These are phyloP conservation scores for Globisporangium splendens DNA, from an alignment of 352 stramenopile species.

Conservation along the genomic window DNA sequence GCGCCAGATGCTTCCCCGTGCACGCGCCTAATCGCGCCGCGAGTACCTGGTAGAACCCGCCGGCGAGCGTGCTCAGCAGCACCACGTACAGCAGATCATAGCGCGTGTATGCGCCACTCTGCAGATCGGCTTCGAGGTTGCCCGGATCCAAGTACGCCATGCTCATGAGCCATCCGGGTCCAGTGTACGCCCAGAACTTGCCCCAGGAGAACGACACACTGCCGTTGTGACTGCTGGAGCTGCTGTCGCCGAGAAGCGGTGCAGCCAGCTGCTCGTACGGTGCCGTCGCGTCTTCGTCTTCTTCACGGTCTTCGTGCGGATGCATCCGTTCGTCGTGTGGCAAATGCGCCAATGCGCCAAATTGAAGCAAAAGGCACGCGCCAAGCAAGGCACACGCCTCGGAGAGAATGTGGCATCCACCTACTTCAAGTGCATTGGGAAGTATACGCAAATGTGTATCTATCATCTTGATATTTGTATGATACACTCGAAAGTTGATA, in stretches of 20 bases:
- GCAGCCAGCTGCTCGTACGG: conserved; percentile 1
- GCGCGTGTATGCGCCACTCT: conserved; percentile 79
- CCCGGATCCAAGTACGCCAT: conserved; percentile 91
- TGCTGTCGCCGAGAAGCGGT: neutral
- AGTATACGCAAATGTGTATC: too few species aligned
- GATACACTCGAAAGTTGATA: too few species aligned
- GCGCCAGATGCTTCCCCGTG: conserved; percentile 78
- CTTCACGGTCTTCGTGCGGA: neutral
- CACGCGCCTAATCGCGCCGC: conserved; percentile 83
- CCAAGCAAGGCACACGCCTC: too few species aligned
- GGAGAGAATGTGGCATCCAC: too few species aligned
- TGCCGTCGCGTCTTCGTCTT: neutral
- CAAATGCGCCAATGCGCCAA: too few species aligned
- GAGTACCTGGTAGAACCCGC: conserved; percentile 70
- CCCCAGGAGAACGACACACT: conserved; percentile 42
- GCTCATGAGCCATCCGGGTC: conserved; percentile 62
- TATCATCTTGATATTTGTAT: too few species aligned
- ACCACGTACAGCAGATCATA: conserved; percentile 61
- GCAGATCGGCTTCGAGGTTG: conserved; percentile 92
- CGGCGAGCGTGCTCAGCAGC: conserved; percentile 78
- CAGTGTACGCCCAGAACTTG: conserved; percentile 51
- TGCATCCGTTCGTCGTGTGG: too few species aligned
- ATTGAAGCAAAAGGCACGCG: too few species aligned
- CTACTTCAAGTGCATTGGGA: too few species aligned
- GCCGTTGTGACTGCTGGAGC: neutral